These are phyloP conservation scores for Inonotus hispidus DNA, from an alignment of 1,284 basidiomycete species.

Conservation along the genomic window DNA sequence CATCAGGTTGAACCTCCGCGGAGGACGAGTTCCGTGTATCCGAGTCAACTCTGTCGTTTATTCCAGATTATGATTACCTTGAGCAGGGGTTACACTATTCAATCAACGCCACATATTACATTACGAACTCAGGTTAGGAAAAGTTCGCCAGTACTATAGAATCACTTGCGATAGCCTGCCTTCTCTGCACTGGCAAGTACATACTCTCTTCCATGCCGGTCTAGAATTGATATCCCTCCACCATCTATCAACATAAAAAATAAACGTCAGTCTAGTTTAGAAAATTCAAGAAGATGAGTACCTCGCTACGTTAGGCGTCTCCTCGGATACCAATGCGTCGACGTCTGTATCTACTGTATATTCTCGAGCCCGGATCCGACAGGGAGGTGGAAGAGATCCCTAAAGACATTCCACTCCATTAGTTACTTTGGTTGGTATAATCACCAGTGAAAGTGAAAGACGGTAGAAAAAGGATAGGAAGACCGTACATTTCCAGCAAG, in stretches of 20 bases:
- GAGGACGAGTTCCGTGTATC: too few relatives aligned
- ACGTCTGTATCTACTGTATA: too few relatives aligned
- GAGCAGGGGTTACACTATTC: too few relatives aligned
- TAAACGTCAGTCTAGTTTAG: background rate
- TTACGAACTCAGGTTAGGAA: background rate
- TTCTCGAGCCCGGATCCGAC: background rate
- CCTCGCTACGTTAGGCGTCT: conserved; percentile 11
- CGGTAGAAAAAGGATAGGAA: conserved; percentile 7
- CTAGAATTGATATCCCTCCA: conserved; percentile 7
- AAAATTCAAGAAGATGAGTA: background rate
- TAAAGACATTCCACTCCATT: conserved; percentile 8
- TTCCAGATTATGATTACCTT: too few relatives aligned
- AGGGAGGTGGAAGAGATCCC: conserved; percentile 16
- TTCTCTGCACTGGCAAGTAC: background rate
- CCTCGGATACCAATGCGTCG: background rate
- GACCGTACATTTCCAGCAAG: conserved; percentile 37
- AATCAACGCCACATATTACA: too few relatives aligned
- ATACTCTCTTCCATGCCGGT: conserved; percentile 10
- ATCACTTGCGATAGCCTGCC: background rate
- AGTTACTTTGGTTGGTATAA: background rate
- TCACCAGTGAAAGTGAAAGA: too few relatives aligned
- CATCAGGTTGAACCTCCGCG: too few relatives aligned
- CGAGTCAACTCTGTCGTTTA: too few relatives aligned
- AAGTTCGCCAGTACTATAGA: background rate
- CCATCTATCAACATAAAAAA: conserved; percentile 1